A percentile compares a stretch with the other conserved stretches of the same genome.
Conservation (phyloP, 2,329 filamentous ascomycete species). For the Ophiocordyceps camponoti-leonardi region DNA sequence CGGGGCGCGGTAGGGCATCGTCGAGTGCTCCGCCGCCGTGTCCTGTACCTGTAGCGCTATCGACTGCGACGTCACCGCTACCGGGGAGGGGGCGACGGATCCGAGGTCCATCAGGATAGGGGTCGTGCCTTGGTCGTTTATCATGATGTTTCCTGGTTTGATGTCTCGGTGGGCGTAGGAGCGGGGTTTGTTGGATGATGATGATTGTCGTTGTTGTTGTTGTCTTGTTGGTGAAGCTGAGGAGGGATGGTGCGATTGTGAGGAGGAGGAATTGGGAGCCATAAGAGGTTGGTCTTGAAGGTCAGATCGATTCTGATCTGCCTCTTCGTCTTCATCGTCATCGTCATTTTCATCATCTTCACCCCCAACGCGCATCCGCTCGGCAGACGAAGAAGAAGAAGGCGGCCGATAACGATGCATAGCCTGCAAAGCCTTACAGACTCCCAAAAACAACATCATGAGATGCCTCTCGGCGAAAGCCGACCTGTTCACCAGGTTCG, state of each 20-base stretch:
- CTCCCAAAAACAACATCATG: constrained; percentile 81
- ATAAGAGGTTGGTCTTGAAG: constrained; percentile 72
- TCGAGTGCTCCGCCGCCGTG: constrained; percentile 86
- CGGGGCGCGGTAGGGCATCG: constrained; percentile 95
- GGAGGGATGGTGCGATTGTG: too few species aligned
- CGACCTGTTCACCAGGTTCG: constrained; percentile 90
- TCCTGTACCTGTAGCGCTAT: constrained; percentile 87
- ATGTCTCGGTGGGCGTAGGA: constrained; percentile 94
- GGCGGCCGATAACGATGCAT: constrained; percentile 94
- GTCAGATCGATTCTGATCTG: constrained; percentile 7
- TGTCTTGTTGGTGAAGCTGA: neutral
- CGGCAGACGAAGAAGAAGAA: constrained; percentile 16
- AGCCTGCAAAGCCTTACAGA: constrained; percentile 69
- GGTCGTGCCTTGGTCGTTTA: constrained; percentile 71
- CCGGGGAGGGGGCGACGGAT: constrained; percentile 73
- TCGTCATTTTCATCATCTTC: constrained; percentile 16
- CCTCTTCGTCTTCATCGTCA: constrained; percentile 11
- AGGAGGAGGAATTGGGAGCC: constrained; percentile 15
- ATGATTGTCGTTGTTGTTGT: neutral
- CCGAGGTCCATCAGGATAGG: constrained; percentile 97
- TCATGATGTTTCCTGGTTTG: constrained; percentile 98
- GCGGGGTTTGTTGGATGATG: constrained; percentile 30
- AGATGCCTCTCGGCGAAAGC: constrained; percentile 74
- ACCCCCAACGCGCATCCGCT: constrained; percentile 35
- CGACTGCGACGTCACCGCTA: constrained; percentile 76